Conservation (phyloP, 2,329 filamentous ascomycete genomes). For the Aspergillus costaricaensis region DNA sequence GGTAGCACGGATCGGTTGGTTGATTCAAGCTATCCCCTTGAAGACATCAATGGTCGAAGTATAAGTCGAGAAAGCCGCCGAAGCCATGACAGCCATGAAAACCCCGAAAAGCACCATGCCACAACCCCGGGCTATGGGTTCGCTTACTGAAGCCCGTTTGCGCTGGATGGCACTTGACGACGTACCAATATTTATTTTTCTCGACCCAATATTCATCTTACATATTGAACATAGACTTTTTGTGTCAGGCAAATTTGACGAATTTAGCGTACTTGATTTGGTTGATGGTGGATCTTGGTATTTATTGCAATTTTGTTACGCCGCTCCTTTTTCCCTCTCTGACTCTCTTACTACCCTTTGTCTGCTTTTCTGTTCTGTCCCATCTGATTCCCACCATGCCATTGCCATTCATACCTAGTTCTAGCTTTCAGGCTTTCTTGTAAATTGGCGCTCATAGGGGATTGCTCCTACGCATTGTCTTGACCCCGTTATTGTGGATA, state of each 20-base stretch:
- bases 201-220: not conserved
- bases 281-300: slow-evolving; percentile 14
- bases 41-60: slow-evolving; percentile 28
- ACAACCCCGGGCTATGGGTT: slow-evolving; percentile 38
- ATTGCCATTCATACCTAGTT: not conserved
- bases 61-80: slow-evolving; percentile 29
- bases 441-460: not conserved
- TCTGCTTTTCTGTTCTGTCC: not conserved
- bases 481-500: too few relatives aligned
- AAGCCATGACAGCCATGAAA: slow-evolving; percentile 26
- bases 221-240: slow-evolving; percentile 10
- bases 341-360: not conserved
- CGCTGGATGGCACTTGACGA: slow-evolving; percentile 6
- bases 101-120: slow-evolving; percentile 35
- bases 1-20: slow-evolving; percentile 41
- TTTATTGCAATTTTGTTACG: not conserved
- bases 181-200: slow-evolving; percentile 15
- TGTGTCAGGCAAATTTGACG: slow-evolving; percentile 15
- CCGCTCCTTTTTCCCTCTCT: not conserved
- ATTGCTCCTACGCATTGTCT: too few relatives aligned
- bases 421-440: too few relatives aligned
- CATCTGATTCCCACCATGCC: not conserved
- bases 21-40: slow-evolving; percentile 28
- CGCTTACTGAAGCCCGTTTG: slow-evolving; percentile 29
- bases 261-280: slow-evolving; percentile 28